Evolutionary conservation across 2,329 filamentous ascomycete species (phyloP).

Genomic region (Xylaria sp.): DNA sequence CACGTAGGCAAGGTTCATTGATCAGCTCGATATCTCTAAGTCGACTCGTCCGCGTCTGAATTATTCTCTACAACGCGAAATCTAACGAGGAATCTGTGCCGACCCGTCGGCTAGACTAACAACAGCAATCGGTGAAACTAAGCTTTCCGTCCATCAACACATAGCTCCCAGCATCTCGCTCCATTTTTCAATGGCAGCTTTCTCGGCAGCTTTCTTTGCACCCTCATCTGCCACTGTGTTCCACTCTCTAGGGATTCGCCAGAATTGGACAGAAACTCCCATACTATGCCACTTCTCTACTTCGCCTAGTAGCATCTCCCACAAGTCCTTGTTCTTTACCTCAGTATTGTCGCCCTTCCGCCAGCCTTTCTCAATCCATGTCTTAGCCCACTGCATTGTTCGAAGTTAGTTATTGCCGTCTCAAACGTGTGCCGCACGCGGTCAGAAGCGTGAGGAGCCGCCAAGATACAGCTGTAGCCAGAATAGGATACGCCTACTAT

Average conservation of each 20-base stretch:
- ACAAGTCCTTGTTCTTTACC: slow-evolving; percentile 65
- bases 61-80: too few species aligned
- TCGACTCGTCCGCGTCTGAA: too few species aligned
- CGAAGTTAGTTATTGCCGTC: neutral
- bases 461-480: neutral
- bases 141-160: neutral
- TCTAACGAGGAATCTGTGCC: too few species aligned
- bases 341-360: slow-evolving; percentile 46
- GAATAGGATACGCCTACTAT: neutral
- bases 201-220: slow-evolving; percentile 41
- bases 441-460: neutral
- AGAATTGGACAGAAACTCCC: slow-evolving; percentile 56
- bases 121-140: neutral
- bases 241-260: slow-evolving; percentile 58
- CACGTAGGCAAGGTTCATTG: too few species aligned
- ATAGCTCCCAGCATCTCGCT: slow-evolving; percentile 1
- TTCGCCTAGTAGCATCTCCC: slow-evolving; percentile 60
- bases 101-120: too few species aligned
- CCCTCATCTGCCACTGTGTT: slow-evolving; percentile 57
- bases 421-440: neutral
- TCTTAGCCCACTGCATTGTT: slow-evolving; percentile 49
- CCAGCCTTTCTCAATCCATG: slow-evolving; percentile 61
- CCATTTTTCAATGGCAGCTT: neutral
- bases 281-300: slow-evolving; percentile 48
- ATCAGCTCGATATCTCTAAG: too few species aligned